Evolutionary conservation across 2,329 filamentous ascomycete genomes (phyloP).

Genomic region (Xylariaceae sp.): DNA sequence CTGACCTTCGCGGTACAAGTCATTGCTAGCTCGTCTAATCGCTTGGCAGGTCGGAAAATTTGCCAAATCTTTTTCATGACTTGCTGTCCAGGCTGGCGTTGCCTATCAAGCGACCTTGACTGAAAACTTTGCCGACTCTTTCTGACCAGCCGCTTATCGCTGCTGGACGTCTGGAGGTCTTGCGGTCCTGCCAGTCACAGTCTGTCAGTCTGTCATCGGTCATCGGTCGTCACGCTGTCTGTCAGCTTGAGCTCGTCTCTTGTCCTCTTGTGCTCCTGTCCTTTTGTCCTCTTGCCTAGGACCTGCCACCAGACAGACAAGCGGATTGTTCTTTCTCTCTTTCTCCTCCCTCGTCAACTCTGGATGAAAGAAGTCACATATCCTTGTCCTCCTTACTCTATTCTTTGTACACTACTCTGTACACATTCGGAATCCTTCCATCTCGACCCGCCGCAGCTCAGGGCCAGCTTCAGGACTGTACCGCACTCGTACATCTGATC

Average conservation of each 20-base stretch:
- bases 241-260: too few relatives aligned
- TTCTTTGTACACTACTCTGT: not conserved
- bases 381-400: not conserved
- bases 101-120: too few relatives aligned
- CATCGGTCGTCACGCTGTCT: too few relatives aligned
- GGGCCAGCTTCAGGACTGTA: not conserved
- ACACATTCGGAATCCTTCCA: not conserved
- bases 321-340: not conserved
- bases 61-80: not conserved
- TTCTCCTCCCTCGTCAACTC: not conserved
- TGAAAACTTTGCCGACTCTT: too few relatives aligned
- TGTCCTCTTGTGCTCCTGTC: too few relatives aligned
- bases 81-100: not conserved
- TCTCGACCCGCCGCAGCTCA: not conserved
- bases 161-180: too few relatives aligned
- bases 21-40: not conserved
- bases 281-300: not conserved
- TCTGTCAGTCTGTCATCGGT: too few relatives aligned
- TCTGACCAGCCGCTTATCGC: too few relatives aligned
- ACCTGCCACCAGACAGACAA: not conserved
- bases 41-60: not conserved
- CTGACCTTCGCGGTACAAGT: not conserved
- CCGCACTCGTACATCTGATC: not conserved
- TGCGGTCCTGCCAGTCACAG: too few relatives aligned
- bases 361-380: not conserved